phyloP scores from a whole-genome alignment of 2,329 filamentous ascomycete species.

The Epichloe gansuensis region DNA sequence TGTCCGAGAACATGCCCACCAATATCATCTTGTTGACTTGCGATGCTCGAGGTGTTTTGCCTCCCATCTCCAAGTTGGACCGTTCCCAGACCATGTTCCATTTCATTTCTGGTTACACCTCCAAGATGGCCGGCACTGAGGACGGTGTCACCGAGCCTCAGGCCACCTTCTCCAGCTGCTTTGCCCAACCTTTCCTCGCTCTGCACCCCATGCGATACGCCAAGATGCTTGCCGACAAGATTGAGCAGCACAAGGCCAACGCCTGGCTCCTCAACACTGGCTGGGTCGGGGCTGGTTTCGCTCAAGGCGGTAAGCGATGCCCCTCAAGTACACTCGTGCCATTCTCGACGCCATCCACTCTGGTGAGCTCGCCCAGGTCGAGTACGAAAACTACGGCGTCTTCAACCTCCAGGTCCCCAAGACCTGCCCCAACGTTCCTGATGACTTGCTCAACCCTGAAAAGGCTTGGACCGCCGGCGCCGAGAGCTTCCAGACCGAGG shows the following conservation, averaged over 20 bases:
- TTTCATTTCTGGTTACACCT: slow-evolving; percentile 99
- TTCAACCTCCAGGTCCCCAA: slow-evolving; percentile 98
- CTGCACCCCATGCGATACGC: slow-evolving; percentile 99
- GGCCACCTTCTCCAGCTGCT: slow-evolving; percentile 98
- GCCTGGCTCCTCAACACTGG: slow-evolving; percentile 98
- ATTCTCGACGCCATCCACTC: slow-evolving; percentile 98
- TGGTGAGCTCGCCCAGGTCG: slow-evolving; percentile 81
- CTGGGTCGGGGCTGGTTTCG: slow-evolving; percentile 86
- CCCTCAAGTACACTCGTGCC: slow-evolving; percentile 95
- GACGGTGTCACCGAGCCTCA: slow-evolving; percentile 94
- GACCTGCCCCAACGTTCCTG: slow-evolving; percentile 75
- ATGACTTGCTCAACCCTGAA: slow-evolving; percentile 87
- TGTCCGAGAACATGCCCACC: slow-evolving; percentile 74
- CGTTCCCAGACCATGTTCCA: slow-evolving; percentile 98
- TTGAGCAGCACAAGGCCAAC: slow-evolving; percentile 85
- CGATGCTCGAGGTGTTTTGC: slow-evolving; percentile 92
- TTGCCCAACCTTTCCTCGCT: slow-evolving; percentile 96
- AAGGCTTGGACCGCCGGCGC: slow-evolving; percentile 79
- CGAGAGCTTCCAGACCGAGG: slow-evolving; percentile 75
- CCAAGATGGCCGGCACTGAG: slow-evolving; percentile 99
- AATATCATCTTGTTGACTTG: slow-evolving; percentile 99
- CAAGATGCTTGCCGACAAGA: slow-evolving; percentile 97
- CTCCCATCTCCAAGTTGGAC: slow-evolving; percentile 94
- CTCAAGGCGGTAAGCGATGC: slow-evolving; percentile 90
- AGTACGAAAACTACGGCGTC: slow-evolving; percentile 90